Evolutionary conservation across 345 rosid genomes (phyloP), one percentile per base, ranked within the genome.

Genomic region (Camelina laxa): DNA sequence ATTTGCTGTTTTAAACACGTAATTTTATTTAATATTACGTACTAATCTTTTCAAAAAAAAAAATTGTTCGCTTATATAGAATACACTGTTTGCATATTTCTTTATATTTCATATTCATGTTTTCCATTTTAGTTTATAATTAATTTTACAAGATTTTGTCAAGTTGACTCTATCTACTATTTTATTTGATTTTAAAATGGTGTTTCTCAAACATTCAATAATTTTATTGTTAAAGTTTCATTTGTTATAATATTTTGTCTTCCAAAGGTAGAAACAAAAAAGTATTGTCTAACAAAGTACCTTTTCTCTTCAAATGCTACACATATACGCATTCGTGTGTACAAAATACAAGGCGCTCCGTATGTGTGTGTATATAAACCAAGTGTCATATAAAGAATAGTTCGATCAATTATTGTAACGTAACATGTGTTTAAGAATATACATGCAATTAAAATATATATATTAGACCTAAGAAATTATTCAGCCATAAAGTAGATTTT

Each of bases 401-500:
- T 8, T 17, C 39, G 14, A 24, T 24, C 9, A 27, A 69, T 13
- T 21, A 15, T 27, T 68, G 56, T 60, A 67, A 22, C 53, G 16
- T 50, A 75, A 39, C 17, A 49, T 38, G 15, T 16, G 16, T 19
- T 19, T 75, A 9, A 60, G 14, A 39, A 41, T 31, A 39, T 68
- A 41, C 31, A 53, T 72, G 6, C 39, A n/a, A 27, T 30, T n/a
- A 11, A 57, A 42, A 57, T 55, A 56, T 31, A 35, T 27, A 27
- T 24, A 35, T n/a, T 49, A 75, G 84, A 84, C 78, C 80, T 77
- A 45, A 22, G 64, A 10, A 55, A 67, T 9, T 56, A 76, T 75
- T 74, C 22, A 59, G 73, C 80, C 85, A 75, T 71, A 82, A 81
- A 81, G 77, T 64, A 73, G 24, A 9, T 75, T 83, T 88, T 85